Base-by-base conservation (phyloP, 31 red algal genomes). In the Odonthalia washingtoniensis region DNA sequence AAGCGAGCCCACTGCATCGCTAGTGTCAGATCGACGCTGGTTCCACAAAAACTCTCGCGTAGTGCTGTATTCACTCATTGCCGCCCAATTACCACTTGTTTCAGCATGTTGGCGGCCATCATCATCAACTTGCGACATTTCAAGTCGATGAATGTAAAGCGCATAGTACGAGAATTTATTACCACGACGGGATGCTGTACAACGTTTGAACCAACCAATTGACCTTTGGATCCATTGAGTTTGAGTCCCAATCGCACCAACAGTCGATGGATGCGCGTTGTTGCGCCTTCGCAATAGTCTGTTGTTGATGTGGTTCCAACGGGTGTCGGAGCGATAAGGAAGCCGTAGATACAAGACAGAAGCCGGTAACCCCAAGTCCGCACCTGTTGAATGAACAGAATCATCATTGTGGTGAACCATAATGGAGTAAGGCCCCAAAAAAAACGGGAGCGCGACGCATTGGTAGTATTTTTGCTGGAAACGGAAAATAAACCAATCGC, bases 371-470 rank as follows among this genome's bases (percentile, higher is more conserved):
- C 89, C 1, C 12, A 0, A 0, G 5, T 14, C 0, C 89, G 62
- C 0, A 84, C 49, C 24, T 78, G 40, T 17, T 62, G 26, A 17
- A 91, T 81, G 0, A 85, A 91, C 12, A 65, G 81, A 0, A 40
- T 40, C 89, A 91, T 84, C 9, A 91, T 46, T 0, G 33, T 49
- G 3, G 63, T 91, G 63, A 91, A 91, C 81, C 1, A 91, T 1
- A 84, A 27, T 2, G 89, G 61, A 18, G 89, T 6, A 91, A 31
- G 46, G 32, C 70, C 83, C 89, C 75, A 61, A 86, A 6, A 81
- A 81, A 62, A 86, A 92, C 2, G 70, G 0, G 12, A 90, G 38
- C 0, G 78, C 70, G 31, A 90, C 68, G 39, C 68, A 90, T 17
- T 83, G 88, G 78, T 43, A 90, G 3, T 90, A 77, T 30, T 63